Percentiles rank a stretch among this genome's conserved stretches.
Evolutionary conservation across 2,329 filamentous ascomycete genomes (phyloP).

Genomic region (Davidsoniella virescens): DNA sequence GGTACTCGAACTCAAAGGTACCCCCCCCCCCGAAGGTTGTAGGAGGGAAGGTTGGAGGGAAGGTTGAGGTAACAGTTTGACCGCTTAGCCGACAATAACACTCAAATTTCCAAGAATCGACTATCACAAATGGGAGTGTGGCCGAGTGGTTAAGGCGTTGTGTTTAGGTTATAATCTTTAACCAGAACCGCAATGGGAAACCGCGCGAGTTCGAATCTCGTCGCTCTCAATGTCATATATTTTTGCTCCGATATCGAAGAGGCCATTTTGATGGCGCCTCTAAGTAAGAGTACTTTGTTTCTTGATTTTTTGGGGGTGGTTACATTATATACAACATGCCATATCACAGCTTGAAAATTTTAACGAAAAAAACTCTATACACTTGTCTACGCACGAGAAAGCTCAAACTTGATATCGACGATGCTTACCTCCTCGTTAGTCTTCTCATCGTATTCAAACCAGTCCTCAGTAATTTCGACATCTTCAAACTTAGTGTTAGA

Average conservation of each 20-base stretch:
- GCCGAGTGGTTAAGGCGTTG: conserved; percentile 42
- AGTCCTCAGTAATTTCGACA: conserved; percentile 79
- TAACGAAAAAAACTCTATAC: not conserved
- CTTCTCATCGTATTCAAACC: conserved; percentile 98
- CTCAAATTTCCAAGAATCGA: not conserved
- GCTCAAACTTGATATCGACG: conserved; percentile 75
- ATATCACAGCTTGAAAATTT: too few species aligned
- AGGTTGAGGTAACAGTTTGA: not conserved
- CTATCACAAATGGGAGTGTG: conserved; percentile 23
- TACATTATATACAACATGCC: too few species aligned
- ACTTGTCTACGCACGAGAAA: conserved; percentile 46
- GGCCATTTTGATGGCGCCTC: too few species aligned
- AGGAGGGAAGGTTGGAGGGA: too few species aligned
- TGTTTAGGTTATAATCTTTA: conserved; percentile 29
- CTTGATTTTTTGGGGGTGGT: too few species aligned
- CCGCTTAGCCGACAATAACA: not conserved
- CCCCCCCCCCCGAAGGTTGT: too few species aligned
- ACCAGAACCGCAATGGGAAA: conserved; percentile 26
- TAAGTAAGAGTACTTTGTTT: too few species aligned
- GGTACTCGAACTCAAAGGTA: too few species aligned
- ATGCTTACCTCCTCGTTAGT: conserved; percentile 81
- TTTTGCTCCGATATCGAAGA: conserved; percentile 11
- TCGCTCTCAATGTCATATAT: conserved; percentile 24
- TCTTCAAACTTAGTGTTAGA: conserved; percentile 65
- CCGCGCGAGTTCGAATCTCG: conserved; percentile 37